phyloP scores from a whole-genome alignment of 805 yeast genomes.

The Pichia cabralensis region DNA sequence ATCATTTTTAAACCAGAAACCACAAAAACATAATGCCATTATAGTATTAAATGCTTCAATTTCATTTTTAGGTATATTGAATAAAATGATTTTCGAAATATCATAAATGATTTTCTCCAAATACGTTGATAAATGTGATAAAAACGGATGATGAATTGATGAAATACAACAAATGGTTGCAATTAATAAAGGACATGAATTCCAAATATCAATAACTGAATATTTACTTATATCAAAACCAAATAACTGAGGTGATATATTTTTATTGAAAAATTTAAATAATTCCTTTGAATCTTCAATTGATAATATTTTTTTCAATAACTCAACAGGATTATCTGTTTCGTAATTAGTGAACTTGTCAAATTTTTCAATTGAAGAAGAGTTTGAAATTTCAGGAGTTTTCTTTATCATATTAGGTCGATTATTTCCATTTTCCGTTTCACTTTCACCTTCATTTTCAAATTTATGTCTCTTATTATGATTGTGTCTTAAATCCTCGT shows the following conservation, averaged over 20 bases:
- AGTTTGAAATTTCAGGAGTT: no score
- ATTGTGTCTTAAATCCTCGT: no score
- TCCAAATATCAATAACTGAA: conserved; percentile 41
- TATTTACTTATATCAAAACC: conserved; percentile 51
- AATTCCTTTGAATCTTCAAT: conserved; percentile 33
- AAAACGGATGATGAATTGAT: conserved; percentile 45
- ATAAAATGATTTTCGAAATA: conserved; percentile 23
- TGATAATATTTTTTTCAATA: not conserved
- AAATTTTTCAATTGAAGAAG: no score
- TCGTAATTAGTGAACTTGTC: no score
- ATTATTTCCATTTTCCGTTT: no score
- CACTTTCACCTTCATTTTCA: not conserved
- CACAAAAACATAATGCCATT: conserved; percentile 54
- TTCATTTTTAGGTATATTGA: conserved; percentile 31
- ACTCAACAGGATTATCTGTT: no score
- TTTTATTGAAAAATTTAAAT: conserved; percentile 40
- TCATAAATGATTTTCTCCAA: conserved; percentile 23
- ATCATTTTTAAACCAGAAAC: conserved; percentile 58
- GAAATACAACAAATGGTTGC: conserved; percentile 54
- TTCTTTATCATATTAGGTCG: no score
- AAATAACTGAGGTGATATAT: conserved; percentile 54
- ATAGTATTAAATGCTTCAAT: conserved; percentile 47
- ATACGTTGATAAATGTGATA: conserved; percentile 16
- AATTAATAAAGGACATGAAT: conserved; percentile 44
- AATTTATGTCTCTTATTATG: conserved; percentile 1